These are phyloP conservation scores for Cyberlindnera japonica DNA, from an alignment of 805 yeast genomes.

Conservation along the genomic window DNA sequence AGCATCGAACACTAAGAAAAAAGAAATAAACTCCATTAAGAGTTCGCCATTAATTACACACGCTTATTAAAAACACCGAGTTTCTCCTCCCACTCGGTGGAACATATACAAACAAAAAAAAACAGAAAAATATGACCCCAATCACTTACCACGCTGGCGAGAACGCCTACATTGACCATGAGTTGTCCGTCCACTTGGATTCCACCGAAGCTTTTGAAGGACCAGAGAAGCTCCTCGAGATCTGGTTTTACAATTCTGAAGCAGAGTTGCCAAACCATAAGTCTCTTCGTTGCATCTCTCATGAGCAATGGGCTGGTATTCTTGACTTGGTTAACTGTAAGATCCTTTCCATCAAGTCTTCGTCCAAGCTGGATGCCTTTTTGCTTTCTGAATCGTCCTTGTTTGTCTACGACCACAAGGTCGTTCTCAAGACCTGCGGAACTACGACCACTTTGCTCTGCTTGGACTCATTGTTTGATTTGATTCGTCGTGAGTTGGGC, in stretches of 20 bases:
- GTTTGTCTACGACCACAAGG: conserved; percentile 82
- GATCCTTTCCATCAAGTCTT: conserved; percentile 72
- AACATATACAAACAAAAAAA: neutral
- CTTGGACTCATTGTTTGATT: conserved; percentile 56
- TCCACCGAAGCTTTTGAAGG: conserved; percentile 95
- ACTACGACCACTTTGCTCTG: conserved; percentile 89
- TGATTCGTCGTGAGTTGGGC: conserved; percentile 39
- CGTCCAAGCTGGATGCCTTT: conserved; percentile 71
- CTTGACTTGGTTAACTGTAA: conserved; percentile 85
- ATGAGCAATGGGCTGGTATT: conserved; percentile 64
- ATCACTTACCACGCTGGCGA: conserved; percentile 33
- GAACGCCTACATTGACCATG: conserved; percentile 68
- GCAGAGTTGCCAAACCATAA: conserved; percentile 33
- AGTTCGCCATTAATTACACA: neutral
- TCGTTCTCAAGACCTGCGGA: conserved; percentile 92
- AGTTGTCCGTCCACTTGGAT: conserved; percentile 72
- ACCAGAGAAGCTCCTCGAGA: conserved; percentile 88
- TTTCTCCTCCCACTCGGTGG: conserved; percentile 22
- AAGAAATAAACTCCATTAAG: neutral
- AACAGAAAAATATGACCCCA: conserved; percentile 27
- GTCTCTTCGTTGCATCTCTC: conserved; percentile 63
- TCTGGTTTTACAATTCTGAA: conserved; percentile 72
- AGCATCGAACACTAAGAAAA: neutral
- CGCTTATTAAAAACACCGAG: conserved; percentile 8
- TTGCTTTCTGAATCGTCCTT: conserved; percentile 84